Conservation (phyloP, 2,329 filamentous ascomycete genomes). For the Didymella segeticola region DNA sequence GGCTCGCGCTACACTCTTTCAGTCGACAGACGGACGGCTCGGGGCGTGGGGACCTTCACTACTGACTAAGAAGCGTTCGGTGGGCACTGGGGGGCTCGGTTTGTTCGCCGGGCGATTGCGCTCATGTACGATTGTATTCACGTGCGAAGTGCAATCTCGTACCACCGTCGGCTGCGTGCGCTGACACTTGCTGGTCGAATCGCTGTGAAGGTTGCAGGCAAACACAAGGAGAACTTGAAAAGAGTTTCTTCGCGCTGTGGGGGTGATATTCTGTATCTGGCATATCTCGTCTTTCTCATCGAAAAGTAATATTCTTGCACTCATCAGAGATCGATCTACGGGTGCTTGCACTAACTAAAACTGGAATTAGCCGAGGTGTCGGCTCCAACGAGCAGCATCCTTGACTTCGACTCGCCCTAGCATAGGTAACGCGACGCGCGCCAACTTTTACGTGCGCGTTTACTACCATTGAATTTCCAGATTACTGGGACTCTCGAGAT, state of each 20-base stretch:
- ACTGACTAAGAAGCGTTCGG: slow-evolving; percentile 9
- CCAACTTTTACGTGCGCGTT: background rate
- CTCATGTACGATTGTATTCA: background rate
- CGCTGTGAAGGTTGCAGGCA: background rate
- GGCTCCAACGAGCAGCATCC: background rate
- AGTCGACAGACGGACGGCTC: slow-evolving; percentile 14
- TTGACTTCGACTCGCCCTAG: slow-evolving; percentile 1
- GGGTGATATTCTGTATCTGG: background rate
- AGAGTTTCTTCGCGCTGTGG: background rate
- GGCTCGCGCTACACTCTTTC: slow-evolving; percentile 9
- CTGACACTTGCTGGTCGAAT: too few species aligned
- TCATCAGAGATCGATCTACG: background rate
- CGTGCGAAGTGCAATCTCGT: slow-evolving; percentile 1
- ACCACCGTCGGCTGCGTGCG: too few species aligned
- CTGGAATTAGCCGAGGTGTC: slow-evolving; percentile 15
- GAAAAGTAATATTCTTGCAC: background rate
- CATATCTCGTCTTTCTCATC: background rate
- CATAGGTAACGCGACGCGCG: slow-evolving; percentile 6
- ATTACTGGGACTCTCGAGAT: background rate
- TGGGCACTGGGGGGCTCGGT: slow-evolving; percentile 7
- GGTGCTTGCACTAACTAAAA: background rate
- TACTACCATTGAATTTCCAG: slow-evolving; percentile 1
- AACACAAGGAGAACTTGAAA: background rate
- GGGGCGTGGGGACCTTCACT: slow-evolving; percentile 11
- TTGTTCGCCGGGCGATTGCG: background rate